Evolutionary conservation across 805 yeast genomes (phyloP).

Genomic region (Ogataea haglerorum): DNA sequence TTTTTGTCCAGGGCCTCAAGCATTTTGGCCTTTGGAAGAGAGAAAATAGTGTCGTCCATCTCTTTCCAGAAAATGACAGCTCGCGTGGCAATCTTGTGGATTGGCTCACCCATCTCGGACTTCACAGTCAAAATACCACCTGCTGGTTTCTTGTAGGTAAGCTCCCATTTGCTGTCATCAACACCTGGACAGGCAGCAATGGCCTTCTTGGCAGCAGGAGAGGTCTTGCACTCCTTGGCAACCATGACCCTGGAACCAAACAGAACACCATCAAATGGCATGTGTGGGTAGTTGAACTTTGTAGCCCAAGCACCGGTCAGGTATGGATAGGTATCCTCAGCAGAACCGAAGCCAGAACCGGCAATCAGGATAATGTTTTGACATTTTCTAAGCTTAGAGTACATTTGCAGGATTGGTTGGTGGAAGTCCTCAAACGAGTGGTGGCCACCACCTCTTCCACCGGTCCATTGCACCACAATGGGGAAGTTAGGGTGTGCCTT

Average conservation of each 20-base stretch:
- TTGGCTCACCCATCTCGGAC: constrained; percentile 99
- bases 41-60: constrained; percentile 89
- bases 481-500: constrained; percentile 96
- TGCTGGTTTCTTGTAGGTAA: constrained; percentile 88
- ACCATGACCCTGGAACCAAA: constrained; percentile 97
- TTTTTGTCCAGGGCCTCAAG: constrained; percentile 76
- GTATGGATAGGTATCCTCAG: constrained; percentile 95
- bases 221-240: constrained; percentile 93
- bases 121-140: constrained; percentile 96
- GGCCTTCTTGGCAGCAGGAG: constrained; percentile 89
- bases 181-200: constrained; percentile 92
- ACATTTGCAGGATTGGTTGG: constrained; percentile 94
- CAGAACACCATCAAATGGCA: constrained; percentile 98
- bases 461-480: constrained; percentile 98
- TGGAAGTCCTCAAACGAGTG: constrained; percentile 99
- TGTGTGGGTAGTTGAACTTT: constrained; percentile 84
- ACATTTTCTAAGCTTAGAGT: constrained; percentile 88
- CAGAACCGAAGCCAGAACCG: constrained; percentile 98
- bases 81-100: constrained; percentile 96
- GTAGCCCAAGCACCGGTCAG: constrained; percentile 97
- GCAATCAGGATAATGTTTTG: constrained; percentile 87
- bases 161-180: constrained; percentile 85
- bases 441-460: constrained; percentile 99
- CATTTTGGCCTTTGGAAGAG: constrained; percentile 84
- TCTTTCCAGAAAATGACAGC: constrained; percentile 98